Percentiles rank a stretch among this genome's conserved stretches.
Conservation (phyloP, 495 filamentous ascomycete species). For the Mycothermus thermophilus region DNA sequence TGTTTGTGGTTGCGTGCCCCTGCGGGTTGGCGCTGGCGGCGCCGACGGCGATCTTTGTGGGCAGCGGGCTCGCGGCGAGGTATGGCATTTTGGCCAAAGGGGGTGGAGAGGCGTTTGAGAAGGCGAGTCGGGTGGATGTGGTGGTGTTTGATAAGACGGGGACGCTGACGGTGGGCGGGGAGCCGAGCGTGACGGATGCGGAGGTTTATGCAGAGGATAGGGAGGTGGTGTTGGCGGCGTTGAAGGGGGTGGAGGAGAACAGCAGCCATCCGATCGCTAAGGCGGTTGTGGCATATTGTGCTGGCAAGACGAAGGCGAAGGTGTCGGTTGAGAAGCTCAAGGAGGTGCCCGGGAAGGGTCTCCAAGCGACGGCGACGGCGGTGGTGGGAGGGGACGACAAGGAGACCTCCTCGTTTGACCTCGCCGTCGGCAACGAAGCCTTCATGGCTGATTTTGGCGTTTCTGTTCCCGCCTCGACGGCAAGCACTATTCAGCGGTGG, state of each 20-base stretch:
- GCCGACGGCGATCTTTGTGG: slow-evolving; percentile 87
- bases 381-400: slow-evolving; percentile 17
- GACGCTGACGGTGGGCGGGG: slow-evolving; percentile 74
- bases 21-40: slow-evolving; percentile 87
- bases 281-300: slow-evolving; percentile 60
- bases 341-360: slow-evolving; percentile 70
- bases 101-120: slow-evolving; percentile 92
- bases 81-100: slow-evolving; percentile 86
- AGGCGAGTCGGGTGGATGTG: slow-evolving; percentile 71
- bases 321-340: slow-evolving; percentile 38
- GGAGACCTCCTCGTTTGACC: slow-evolving; percentile 36
- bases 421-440: slow-evolving; percentile 73
- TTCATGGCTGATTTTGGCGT: slow-evolving; percentile 43
- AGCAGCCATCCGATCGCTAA: slow-evolving; percentile 81
- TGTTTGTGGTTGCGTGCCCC: slow-evolving; percentile 90
- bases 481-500: slow-evolving; percentile 44
- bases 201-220: slow-evolving; percentile 27
- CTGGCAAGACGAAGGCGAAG: slow-evolving; percentile 14
- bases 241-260: slow-evolving; percentile 60
- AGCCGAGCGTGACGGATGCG: slow-evolving; percentile 64
- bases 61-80: slow-evolving; percentile 73
- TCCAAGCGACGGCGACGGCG: slow-evolving; percentile 51
- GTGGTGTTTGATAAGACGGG: slow-evolving; percentile 97
- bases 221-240: slow-evolving; percentile 30
- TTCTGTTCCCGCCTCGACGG: slow-evolving; percentile 17